A percentile compares a stretch with the other conserved stretches of the same genome.
phyloP scores from a whole-genome alignment of 2,329 filamentous ascomycete genomes.

The Colletotrichum godetiae region DNA sequence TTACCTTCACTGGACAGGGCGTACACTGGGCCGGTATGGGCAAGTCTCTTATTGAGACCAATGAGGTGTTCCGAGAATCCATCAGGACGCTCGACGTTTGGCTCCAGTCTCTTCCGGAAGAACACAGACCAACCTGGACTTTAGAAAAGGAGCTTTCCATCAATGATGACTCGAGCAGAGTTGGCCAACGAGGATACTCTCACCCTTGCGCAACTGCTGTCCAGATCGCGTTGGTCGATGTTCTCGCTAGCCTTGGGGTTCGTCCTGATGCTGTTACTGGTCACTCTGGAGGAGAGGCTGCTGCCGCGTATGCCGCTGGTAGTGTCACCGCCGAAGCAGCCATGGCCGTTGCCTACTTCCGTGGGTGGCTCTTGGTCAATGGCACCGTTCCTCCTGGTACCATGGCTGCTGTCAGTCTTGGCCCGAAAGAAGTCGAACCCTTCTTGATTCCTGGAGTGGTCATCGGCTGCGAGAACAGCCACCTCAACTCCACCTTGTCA shows the following conservation, averaged over 20 bases:
- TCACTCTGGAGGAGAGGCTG: conserved; percentile 58
- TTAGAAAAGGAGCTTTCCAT: conserved; percentile 42
- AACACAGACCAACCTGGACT: conserved; percentile 37
- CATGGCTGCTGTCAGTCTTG: conserved; percentile 55
- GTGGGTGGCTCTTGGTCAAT: conserved; percentile 45
- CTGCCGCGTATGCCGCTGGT: conserved; percentile 55
- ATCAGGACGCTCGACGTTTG: conserved; percentile 35
- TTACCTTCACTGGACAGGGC: conserved; percentile 38
- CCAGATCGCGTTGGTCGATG: conserved; percentile 54
- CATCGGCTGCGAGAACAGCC: conserved; percentile 46
- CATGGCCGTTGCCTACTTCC: conserved; percentile 51
- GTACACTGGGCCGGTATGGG: conserved; percentile 38
- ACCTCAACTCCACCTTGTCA: conserved; percentile 43
- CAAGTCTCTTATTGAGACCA: conserved; percentile 16
- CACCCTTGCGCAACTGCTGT: conserved; percentile 47
- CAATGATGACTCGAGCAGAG: conserved; percentile 38
- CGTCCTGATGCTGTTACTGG: conserved; percentile 50
- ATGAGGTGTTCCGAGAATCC: conserved; percentile 15
- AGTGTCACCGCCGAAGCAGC: conserved; percentile 48
- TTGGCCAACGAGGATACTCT: conserved; percentile 37
- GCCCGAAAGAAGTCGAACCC: conserved; percentile 41
- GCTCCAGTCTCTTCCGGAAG: conserved; percentile 18
- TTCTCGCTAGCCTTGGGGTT: conserved; percentile 47
- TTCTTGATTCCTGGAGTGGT: conserved; percentile 42
- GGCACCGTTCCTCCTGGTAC: conserved; percentile 41